These are phyloP conservation scores for sunflower (Helianthus annuus) DNA, from an alignment of 129 eudicot genomes.

Conservation along the genomic window HanXRQr2.0-SUNRISE NC_035442.2:23092025-23092524, in stretches of 20 bases:
- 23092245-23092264: constrained; percentile 36
- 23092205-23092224: neutral
- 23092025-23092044: constrained; percentile 65
- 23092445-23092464: too few relatives aligned
- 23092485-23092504: too few relatives aligned
- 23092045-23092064: constrained; percentile 78
- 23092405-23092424: too few relatives aligned
- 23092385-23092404: too few relatives aligned
- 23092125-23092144: constrained; percentile 62
- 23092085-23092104: constrained; percentile 56
- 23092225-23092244: too few relatives aligned
- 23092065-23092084: constrained; percentile 80
- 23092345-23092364: too few relatives aligned
- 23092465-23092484: too few relatives aligned
- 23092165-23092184: constrained; percentile 11
- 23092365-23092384: too few relatives aligned
- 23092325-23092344: too few relatives aligned
- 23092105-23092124: constrained; percentile 68
- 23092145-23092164: constrained; percentile 43
- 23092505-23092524: too few relatives aligned
- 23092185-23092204: constrained; percentile 6
- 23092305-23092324: too few relatives aligned
- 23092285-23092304: constrained; percentile 29
- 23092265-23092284: constrained; percentile 54
- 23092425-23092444: too few relatives aligned